A percentile compares a stretch with the other conserved stretches of the same genome.
Conservation (phyloP, 805 yeast genomes). For the Danielozyma ontarioensis region DNA sequence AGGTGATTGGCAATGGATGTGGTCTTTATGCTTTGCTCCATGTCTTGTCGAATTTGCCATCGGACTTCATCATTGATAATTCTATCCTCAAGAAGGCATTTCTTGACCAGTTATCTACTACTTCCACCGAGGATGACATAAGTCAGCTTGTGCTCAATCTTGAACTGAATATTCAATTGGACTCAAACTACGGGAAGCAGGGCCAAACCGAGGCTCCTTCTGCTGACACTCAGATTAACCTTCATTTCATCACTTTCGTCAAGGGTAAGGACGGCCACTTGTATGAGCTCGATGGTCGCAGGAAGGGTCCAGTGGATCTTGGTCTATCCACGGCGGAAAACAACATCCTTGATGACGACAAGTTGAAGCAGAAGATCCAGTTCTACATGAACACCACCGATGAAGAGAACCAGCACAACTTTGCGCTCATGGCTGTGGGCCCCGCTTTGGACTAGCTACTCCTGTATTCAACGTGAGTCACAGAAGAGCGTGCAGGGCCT, state of each 20-base stretch:
- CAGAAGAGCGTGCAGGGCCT: too few species aligned
- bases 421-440: conserved; percentile 74
- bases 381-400: conserved; percentile 62
- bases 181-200: conserved; percentile 40
- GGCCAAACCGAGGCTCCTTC: conserved; percentile 69
- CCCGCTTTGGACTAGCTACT: conserved; percentile 32
- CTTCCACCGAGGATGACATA: conserved; percentile 27
- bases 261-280: conserved; percentile 52
- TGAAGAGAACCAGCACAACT: conserved; percentile 54
- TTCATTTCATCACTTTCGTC: conserved; percentile 77
- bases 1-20: conserved; percentile 83
- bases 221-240: conserved; percentile 45
- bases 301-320: conserved; percentile 67
- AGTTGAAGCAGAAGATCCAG: conserved; percentile 51
- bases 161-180: conserved; percentile 37
- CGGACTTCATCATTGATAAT: conserved; percentile 38
- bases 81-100: conserved; percentile 23
- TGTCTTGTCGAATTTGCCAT: conserved; percentile 41
- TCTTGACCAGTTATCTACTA: conserved; percentile 14
- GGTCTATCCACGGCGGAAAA: conserved; percentile 36
- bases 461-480: too few species aligned
- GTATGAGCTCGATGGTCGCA: conserved; percentile 86
- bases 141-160: conserved; percentile 42
- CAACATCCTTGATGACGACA: conserved; percentile 51
- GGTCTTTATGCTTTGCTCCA: conserved; percentile 89